Evolutionary conservation across 331 rosid species (phyloP), one percentile per base, ranked within the genome.

Genomic region (Acacia concinna): DNA sequence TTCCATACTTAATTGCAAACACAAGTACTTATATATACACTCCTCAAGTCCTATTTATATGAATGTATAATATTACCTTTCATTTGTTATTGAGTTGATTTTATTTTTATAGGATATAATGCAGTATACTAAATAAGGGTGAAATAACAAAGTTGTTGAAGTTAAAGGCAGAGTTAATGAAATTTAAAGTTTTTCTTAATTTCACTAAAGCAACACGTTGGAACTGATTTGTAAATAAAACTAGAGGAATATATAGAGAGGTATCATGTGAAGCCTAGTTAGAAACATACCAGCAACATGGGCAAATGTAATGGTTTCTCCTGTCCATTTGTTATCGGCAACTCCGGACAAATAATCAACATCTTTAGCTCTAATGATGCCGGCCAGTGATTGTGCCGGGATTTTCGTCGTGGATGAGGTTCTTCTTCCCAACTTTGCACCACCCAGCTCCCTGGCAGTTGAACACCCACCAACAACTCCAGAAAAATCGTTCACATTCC

Each of bases 391-490:
- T 78, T 25, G 89, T 79, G 67, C 83, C 91, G 0, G 98, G 95
- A 68, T 81, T 81, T 65, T 79, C 85, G n/a, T 92, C 86, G 1
- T 94, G 98, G 82, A 92, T 81, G 44, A 90, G 93, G 71, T 90
- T 92, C 56, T 47, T 92, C 89, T 89, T 94, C 71, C 88, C 91
- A 80, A 79, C 88, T 81, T 87, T 94, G 77, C 98, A 94, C 98
- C 98, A 94, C 18, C 96, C 98, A 57, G 98, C 98, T 68, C 98
- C 98, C 83, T 94, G 98, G 85, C 98, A 94, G 70, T 94, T 92
- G 87, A 94, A 94, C 68, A 87, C 94, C 41, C n/a, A n/a, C 94
- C 98, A 37, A 92, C 91, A 32, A 94, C 97, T 63, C 97, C 98
- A 12, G 93, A 85, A 76, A 78, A 82, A 59, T 87, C 82, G 60